Base-by-base conservation (phyloP, 2,329 filamentous ascomycete genomes). In the Neopestalotiopsis rosae region DNA sequence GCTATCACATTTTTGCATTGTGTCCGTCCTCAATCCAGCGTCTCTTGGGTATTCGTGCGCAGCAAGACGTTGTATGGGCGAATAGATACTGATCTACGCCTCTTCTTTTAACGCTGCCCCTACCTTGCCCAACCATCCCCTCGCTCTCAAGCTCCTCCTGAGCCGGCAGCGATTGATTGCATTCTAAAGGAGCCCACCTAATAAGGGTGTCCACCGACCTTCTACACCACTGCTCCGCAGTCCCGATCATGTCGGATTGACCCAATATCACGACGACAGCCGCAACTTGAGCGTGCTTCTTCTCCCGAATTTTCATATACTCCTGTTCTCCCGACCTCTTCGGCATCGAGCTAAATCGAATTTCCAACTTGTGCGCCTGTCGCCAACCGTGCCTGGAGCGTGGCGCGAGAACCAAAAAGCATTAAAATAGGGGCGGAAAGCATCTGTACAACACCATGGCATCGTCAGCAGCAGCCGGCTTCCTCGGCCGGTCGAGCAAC, bases 401-500 rank as follows among this genome's bases (percentile, higher is more conserved):
- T 52, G 45, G 30, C 30, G 30, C 30, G 59, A 42, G 34, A 62
- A 9, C 56, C 34, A 6, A 38, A 28, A 30, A 12, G 12, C 28
- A 13, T 59, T 14, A 9, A 34, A 59, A 59, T 61, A 67, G 65
- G 65, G 65, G 65, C n/a, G 32, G 30, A 24, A 24, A 52, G 57
- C 64, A 14, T 34, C 65, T 70, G 71, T 52, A 67, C 72, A 71
- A 72, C 78, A 79, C 71, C 72, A 90, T 90, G 88, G 86, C 88
- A 75, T 86, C 87, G 67, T 82, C 85, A n/a, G 82, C 76, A 14
- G 73, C 84, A 38, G 82, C 85, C 76, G 87, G 89, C 80, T 92
- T 91, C 72, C 85, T 92, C 70, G 88, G 89, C 84, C 89, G 90
- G 73, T 91, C 89, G 74, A 89, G 84, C 76, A 89, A 84, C 75